Evolutionary conservation across 495 filamentous ascomycete species (phyloP).

Genomic region (Penicillium steckii): DNA sequence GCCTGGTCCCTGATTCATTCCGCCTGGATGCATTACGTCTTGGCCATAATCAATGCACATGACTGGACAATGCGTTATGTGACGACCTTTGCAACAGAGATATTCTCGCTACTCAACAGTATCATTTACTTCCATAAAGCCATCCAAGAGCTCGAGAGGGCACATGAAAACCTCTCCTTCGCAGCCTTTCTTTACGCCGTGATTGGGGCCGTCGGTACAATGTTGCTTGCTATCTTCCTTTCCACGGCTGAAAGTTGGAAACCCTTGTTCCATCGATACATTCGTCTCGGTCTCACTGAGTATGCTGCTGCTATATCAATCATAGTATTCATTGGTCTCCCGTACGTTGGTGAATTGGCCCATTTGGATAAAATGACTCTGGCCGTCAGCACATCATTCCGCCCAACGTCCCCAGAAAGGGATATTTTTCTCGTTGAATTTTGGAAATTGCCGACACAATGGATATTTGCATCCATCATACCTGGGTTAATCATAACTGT

Average conservation of each 20-base stretch:
- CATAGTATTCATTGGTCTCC: constrained; percentile 65
- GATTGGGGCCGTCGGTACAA: constrained; percentile 68
- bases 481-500: constrained; percentile 67
- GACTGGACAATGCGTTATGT: constrained; percentile 80
- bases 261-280: constrained; percentile 63
- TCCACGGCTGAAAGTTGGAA: constrained; percentile 64
- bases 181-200: constrained; percentile 70
- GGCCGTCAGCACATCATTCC: constrained; percentile 56
- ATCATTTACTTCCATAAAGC: constrained; percentile 78
- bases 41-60: constrained; percentile 71
- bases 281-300: constrained; percentile 63
- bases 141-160: constrained; percentile 64
- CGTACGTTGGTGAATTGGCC: constrained; percentile 63
- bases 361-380: constrained; percentile 62
- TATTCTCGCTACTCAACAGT: constrained; percentile 69
- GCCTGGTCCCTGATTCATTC: constrained; percentile 73
- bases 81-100: constrained; percentile 68
- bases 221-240: constrained; percentile 64
- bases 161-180: constrained; percentile 56
- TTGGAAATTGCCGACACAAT: constrained; percentile 60
- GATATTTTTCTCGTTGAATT: constrained; percentile 63
- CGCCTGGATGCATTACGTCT: constrained; percentile 66
- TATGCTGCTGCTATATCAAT: constrained; percentile 74
- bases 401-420: constrained; percentile 57
- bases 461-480: constrained; percentile 65